phyloP scores from a whole-genome alignment of 225 moss, liverwort and hornwort genomes.

The Pleurozium schreberi region DNA sequence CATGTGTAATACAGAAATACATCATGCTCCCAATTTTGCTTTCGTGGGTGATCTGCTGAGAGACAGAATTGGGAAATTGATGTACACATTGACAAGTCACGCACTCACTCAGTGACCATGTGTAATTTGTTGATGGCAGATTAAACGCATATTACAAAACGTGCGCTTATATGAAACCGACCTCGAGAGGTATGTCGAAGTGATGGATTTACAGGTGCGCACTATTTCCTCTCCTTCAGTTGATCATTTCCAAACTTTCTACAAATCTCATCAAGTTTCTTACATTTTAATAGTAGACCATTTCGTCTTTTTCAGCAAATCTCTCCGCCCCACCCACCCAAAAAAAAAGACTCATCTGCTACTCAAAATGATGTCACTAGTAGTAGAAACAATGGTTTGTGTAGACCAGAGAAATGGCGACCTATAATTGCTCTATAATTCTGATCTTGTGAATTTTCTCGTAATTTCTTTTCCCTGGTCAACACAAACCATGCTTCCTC shows the following conservation, averaged over 20 bases:
- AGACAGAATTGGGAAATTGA: neutral
- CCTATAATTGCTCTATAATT: neutral
- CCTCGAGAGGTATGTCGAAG: slow-evolving; percentile 67
- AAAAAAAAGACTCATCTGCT: no score
- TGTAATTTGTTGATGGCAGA: slow-evolving; percentile 19
- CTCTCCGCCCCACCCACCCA: no score
- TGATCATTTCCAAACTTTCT: neutral
- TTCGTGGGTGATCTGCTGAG: neutral
- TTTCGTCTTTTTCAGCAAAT: neutral
- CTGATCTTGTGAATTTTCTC: neutral
- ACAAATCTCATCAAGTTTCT: neutral
- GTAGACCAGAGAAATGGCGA: neutral
- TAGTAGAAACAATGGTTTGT: neutral
- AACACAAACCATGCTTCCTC: neutral
- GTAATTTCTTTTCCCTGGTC: neutral
- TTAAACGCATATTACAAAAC: slow-evolving; percentile 58
- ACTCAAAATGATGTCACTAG: neutral
- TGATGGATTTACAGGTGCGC: slow-evolving; percentile 69
- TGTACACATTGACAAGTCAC: neutral
- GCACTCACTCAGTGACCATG: neutral
- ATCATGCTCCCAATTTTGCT: neutral
- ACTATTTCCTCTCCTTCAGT: neutral
- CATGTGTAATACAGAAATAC: neutral
- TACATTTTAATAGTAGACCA: neutral
- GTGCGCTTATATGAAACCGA: slow-evolving; percentile 41